These are phyloP conservation scores for Monosporascus cannonballus DNA, from an alignment of 2,329 filamentous ascomycete species.

Conservation along the genomic window DNA sequence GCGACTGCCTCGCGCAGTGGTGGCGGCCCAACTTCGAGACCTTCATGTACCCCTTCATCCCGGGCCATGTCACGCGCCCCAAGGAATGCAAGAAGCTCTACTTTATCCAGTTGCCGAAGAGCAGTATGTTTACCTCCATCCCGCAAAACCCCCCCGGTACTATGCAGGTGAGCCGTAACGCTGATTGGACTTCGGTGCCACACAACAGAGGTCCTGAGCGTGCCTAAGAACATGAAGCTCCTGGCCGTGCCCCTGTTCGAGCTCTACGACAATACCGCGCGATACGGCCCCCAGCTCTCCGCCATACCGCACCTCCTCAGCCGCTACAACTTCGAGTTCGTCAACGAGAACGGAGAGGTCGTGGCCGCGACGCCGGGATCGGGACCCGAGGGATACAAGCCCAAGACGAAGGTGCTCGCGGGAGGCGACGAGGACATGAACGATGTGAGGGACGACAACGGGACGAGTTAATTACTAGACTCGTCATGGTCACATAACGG, in stretches of 20 bases:
- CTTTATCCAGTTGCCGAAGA: slow-evolving; percentile 88
- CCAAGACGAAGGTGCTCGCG: slow-evolving; percentile 60
- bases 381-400: slow-evolving; percentile 53
- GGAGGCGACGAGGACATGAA: slow-evolving; percentile 57
- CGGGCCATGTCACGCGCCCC: slow-evolving; percentile 88
- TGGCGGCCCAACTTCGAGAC: slow-evolving; percentile 99
- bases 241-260: slow-evolving; percentile 95
- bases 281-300: slow-evolving; percentile 92
- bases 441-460: slow-evolving; percentile 22
- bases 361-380: slow-evolving; percentile 78
- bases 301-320: slow-evolving; percentile 94
- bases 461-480: slow-evolving; percentile 8
- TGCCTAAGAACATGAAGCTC: slow-evolving; percentile 99
- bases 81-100: slow-evolving; percentile 99
- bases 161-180: neutral
- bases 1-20: slow-evolving; percentile 94
- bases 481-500: neutral
- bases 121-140: slow-evolving; percentile 55
- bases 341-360: slow-evolving; percentile 86
- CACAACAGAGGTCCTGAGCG: slow-evolving; percentile 75
- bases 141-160: too few relatives aligned
- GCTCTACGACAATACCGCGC: slow-evolving; percentile 92
- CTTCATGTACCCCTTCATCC: slow-evolving; percentile 99
- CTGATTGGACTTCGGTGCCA: slow-evolving; percentile 11
- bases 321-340: slow-evolving; percentile 95